Percentiles rank a stretch among this genome's conserved stretches.
These are phyloP conservation scores for Verbena officinalis DNA, from an alignment of 257 asterid genomes.

Conservation along the genomic window DNA sequence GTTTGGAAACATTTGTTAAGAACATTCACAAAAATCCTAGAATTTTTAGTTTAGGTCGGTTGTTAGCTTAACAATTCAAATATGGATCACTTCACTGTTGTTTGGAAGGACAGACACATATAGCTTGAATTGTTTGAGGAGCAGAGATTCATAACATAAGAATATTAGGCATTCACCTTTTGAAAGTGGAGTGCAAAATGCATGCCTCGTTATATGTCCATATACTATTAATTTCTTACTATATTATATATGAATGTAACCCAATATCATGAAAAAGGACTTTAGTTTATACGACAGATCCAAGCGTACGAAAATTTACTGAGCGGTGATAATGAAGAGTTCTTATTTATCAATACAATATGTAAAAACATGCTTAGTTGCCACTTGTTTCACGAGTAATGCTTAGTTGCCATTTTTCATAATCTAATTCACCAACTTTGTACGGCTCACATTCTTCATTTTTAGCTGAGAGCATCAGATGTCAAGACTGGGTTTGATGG, in stretches of 20 bases:
- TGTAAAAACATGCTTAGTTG: neutral
- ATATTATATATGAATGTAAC: neutral
- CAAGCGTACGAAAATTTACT: neutral
- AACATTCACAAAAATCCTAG: neutral
- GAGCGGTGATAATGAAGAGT: neutral
- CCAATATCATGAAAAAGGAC: neutral
- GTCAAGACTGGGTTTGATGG: conserved; percentile 81
- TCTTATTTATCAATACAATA: neutral
- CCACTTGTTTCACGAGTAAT: neutral
- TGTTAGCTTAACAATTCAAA: no score
- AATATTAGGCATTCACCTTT: no score
- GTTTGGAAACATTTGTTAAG: neutral
- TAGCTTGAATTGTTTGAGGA: no score
- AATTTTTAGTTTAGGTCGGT: no score
- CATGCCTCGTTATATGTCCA: no score
- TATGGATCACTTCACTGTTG: no score
- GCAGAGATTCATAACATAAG: no score
- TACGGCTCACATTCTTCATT: conserved; percentile 24
- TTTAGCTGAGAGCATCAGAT: conserved; percentile 71
- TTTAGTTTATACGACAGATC: neutral
- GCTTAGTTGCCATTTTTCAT: conserved; percentile 9
- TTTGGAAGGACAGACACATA: no score
- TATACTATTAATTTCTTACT: neutral
- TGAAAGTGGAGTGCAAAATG: no score
- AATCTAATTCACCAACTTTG: conserved; percentile 6